phyloP scores from a whole-genome alignment of 2,329 filamentous ascomycete species.

The Trichoderma atrobrunneum region DNA sequence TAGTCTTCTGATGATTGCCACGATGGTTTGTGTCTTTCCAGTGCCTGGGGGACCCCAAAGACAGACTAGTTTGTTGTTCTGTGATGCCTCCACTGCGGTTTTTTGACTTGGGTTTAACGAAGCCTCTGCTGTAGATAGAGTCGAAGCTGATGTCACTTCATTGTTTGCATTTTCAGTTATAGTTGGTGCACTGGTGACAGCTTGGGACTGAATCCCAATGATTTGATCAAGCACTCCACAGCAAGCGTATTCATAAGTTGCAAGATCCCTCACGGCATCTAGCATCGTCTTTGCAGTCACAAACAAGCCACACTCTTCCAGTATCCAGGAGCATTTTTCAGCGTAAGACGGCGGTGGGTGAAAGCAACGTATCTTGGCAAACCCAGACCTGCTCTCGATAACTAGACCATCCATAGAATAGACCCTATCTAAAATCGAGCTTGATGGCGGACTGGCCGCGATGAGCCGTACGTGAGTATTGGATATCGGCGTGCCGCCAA shows the following conservation, averaged over 20 bases:
- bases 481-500: slow-evolving; percentile 23
- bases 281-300: slow-evolving; percentile 40
- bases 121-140: neutral
- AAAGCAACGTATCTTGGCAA: slow-evolving; percentile 35
- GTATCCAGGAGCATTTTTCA: slow-evolving; percentile 36
- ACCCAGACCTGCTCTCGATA: slow-evolving; percentile 28
- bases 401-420: slow-evolving; percentile 41
- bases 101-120: slow-evolving; percentile 24
- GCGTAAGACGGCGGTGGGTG: slow-evolving; percentile 38
- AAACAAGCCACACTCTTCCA: slow-evolving; percentile 40
- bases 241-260: slow-evolving; percentile 28
- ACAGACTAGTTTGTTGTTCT: slow-evolving; percentile 35
- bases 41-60: slow-evolving; percentile 47
- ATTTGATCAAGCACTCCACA: slow-evolving; percentile 32
- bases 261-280: slow-evolving; percentile 36
- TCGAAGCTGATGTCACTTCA: neutral
- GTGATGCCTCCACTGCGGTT: slow-evolving; percentile 22
- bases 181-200: neutral
- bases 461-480: slow-evolving; percentile 37
- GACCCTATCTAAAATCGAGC: slow-evolving; percentile 27
- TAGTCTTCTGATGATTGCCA: slow-evolving; percentile 37
- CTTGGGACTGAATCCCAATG: neutral
- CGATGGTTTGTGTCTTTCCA: slow-evolving; percentile 43
- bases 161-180: neutral
- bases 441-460: slow-evolving; percentile 32